Evolutionary conservation across 192 early-diverging fungal genomes (phyloP).

Genomic region (Geranomyces michiganensis): DNA sequence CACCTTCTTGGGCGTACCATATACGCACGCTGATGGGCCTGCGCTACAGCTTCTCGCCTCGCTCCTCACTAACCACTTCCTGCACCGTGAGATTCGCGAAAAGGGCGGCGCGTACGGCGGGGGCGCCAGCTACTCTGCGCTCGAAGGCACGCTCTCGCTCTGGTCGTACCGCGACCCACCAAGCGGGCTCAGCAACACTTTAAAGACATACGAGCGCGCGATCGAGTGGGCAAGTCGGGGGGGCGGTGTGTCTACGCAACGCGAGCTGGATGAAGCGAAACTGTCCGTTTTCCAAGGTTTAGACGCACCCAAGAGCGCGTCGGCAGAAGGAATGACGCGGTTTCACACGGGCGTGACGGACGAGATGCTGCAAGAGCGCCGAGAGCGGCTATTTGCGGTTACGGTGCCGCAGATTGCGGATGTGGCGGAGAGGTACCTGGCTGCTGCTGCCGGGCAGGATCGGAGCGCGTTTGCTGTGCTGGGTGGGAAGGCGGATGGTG

Average conservation of each 20-base stretch:
- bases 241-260: constrained; percentile 29
- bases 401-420: constrained; percentile 70
- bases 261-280: constrained; percentile 90
- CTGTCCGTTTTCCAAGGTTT: constrained; percentile 83
- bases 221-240: constrained; percentile 63
- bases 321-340: constrained; percentile 81
- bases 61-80: constrained; percentile 79
- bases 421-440: constrained; percentile 71
- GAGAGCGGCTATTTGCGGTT: constrained; percentile 74
- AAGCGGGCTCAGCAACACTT: constrained; percentile 63
- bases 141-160: constrained; percentile 82
- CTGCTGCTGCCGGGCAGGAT: background rate
- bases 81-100: constrained; percentile 97
- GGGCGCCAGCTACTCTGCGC: constrained; percentile 73
- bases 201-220: constrained; percentile 68
- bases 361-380: constrained; percentile 83
- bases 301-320: constrained; percentile 81
- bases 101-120: constrained; percentile 97
- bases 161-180: constrained; percentile 92
- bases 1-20: constrained; percentile 78
- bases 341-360: constrained; percentile 79
- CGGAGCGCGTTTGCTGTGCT: constrained; percentile 23
- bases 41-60: constrained; percentile 77
- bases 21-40: constrained; percentile 78
- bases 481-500: constrained; percentile 10